phyloP scores from a whole-genome alignment of 2,329 filamentous ascomycete species.

The Drechslera avenae region DNA sequence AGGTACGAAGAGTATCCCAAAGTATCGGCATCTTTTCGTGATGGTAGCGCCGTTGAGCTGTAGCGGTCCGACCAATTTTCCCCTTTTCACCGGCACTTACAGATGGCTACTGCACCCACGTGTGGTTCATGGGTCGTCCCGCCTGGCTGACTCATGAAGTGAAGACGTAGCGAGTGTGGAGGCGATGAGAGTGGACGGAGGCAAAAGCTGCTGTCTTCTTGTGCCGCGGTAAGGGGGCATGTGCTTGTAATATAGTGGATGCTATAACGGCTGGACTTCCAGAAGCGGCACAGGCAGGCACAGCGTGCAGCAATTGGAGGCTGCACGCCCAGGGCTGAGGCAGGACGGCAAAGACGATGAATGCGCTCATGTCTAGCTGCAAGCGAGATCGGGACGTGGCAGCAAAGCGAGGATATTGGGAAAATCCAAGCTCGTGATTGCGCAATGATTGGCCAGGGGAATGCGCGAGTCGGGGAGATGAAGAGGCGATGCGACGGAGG shows the following conservation, averaged over 20 bases:
- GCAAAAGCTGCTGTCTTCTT: too few species aligned
- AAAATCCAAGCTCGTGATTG: conserved; percentile 10
- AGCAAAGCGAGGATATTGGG: conserved; percentile 16
- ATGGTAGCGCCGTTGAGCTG: neutral
- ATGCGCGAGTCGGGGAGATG: conserved; percentile 45
- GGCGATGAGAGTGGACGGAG: too few species aligned
- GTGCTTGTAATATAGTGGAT: neutral
- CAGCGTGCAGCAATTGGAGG: neutral
- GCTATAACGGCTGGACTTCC: neutral
- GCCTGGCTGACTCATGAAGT: conserved; percentile 12
- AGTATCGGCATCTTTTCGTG: neutral
- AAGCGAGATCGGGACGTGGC: neutral
- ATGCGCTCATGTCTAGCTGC: conserved; percentile 1
- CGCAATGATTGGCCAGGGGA: conserved; percentile 29
- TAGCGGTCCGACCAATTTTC: neutral
- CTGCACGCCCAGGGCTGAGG: conserved; percentile 5
- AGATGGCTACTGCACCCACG: conserved; percentile 25
- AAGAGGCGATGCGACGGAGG: conserved; percentile 37
- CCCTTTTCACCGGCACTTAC: conserved; percentile 19
- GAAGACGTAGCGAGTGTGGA: too few species aligned
- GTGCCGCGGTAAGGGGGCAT: too few species aligned
- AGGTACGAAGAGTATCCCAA: too few species aligned
- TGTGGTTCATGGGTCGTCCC: conserved; percentile 19
- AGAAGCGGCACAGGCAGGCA: too few species aligned
- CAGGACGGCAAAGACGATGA: conserved; percentile 9